phyloP scores from a whole-genome alignment of 768 basidiomycete genomes.

The Serendipita indica region DNA sequence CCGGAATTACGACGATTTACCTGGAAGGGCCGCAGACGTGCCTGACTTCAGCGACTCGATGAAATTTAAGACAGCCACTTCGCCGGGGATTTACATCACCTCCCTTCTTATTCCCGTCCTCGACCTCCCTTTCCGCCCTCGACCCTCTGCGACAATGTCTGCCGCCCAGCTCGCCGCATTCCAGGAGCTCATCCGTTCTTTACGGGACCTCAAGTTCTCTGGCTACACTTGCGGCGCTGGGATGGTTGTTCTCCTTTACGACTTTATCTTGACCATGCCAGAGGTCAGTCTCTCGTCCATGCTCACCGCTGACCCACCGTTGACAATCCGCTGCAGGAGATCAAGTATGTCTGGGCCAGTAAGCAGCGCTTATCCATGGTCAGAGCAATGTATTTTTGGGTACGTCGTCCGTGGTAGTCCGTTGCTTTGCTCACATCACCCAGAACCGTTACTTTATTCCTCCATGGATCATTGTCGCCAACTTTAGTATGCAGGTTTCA shows the following conservation, averaged over 20 bases:
- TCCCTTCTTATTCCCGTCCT: too few species aligned
- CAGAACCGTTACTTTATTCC: neutral
- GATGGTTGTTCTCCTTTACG: neutral
- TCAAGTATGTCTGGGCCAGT: neutral
- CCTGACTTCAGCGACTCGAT: too few species aligned
- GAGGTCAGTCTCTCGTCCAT: neutral
- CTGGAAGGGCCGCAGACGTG: too few species aligned
- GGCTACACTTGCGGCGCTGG: neutral
- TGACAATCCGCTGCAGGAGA: neutral
- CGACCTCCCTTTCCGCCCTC: neutral
- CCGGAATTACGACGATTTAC: too few species aligned
- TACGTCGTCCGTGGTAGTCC: neutral
- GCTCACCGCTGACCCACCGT: neutral
- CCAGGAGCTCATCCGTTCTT: neutral
- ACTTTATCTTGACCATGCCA: neutral
- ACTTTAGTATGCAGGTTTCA: neutral
- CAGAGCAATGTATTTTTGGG: neutral
- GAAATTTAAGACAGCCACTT: too few species aligned
- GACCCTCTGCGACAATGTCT: neutral
- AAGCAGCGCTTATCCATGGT: neutral
- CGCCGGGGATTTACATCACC: too few species aligned
- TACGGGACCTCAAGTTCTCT: neutral
- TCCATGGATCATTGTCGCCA: neutral
- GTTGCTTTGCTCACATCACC: too few species aligned
- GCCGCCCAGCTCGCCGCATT: neutral